These are phyloP conservation scores for Penicillium daleae DNA, from an alignment of 495 filamentous ascomycete genomes.

Conservation along the genomic window DNA sequence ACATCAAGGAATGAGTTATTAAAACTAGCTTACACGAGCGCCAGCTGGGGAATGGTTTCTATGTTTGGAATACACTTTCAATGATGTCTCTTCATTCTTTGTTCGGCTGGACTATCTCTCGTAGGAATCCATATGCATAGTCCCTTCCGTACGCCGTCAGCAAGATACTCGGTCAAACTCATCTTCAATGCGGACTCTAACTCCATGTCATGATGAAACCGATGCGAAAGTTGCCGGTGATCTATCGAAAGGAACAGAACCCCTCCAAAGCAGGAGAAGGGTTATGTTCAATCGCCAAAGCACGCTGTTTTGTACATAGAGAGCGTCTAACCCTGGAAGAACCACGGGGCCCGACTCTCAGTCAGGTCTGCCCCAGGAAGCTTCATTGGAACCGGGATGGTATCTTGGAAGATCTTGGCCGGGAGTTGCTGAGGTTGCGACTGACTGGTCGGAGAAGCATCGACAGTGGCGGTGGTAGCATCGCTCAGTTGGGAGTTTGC, in stretches of 20 bases:
- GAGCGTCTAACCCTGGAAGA: constrained; percentile 30
- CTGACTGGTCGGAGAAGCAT: background rate
- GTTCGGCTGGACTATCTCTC: background rate
- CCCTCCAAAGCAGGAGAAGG: background rate
- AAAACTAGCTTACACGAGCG: too few species aligned
- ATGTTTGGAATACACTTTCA: background rate
- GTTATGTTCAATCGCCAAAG: background rate
- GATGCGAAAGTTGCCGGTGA: background rate
- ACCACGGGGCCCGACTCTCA: constrained; percentile 59
- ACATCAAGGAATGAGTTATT: too few species aligned
- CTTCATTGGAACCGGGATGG: constrained; percentile 74
- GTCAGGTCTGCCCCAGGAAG: constrained; percentile 58
- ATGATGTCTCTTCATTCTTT: background rate
- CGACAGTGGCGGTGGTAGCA: background rate
- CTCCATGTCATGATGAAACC: background rate
- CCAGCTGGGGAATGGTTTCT: too few species aligned
- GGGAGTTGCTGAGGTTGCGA: constrained; percentile 1
- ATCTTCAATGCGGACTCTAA: background rate
- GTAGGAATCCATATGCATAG: background rate
- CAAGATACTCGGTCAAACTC: background rate
- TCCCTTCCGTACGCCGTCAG: background rate
- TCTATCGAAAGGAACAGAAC: background rate
- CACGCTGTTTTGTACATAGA: background rate
- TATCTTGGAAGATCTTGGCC: constrained; percentile 52
- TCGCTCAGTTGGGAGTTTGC: background rate